phyloP scores from a whole-genome alignment of 345 rosid genomes.

The Abelmoschus esculentus region DNA sequence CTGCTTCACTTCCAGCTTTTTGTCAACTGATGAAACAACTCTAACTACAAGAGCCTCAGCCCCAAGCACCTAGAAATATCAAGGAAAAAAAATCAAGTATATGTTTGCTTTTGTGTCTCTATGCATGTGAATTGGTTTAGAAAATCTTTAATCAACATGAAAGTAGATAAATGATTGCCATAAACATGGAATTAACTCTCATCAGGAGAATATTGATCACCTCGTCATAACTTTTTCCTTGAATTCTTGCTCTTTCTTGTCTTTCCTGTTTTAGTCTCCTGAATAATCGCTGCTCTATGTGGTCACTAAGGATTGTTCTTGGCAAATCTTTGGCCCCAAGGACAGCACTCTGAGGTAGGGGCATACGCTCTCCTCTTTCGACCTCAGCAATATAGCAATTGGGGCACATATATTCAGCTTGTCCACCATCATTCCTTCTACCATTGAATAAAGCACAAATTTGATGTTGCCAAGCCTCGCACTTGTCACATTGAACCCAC shows the following conservation, averaged over 20 bases:
- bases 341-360: slow-evolving; percentile 92
- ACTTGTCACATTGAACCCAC: slow-evolving; percentile 99
- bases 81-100: slow-evolving; percentile 12
- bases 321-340: slow-evolving; percentile 99
- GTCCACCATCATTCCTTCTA: slow-evolving; percentile 97
- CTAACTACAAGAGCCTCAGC: slow-evolving; percentile 94
- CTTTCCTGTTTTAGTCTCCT: slow-evolving; percentile 72
- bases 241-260: slow-evolving; percentile 72
- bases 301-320: slow-evolving; percentile 87
- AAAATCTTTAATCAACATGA: neutral
- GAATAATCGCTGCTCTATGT: slow-evolving; percentile 82
- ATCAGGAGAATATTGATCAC: slow-evolving; percentile 30
- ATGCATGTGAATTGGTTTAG: neutral
- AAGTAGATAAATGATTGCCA: neutral
- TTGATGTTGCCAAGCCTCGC: slow-evolving; percentile 99
- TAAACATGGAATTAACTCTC: slow-evolving; percentile 3
- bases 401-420: slow-evolving; percentile 99
- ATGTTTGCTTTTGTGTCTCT: neutral
- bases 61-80: slow-evolving; percentile 62
- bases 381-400: slow-evolving; percentile 86
- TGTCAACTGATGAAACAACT: slow-evolving; percentile 99
- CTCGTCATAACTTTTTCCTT: slow-evolving; percentile 81
- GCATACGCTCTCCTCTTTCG: slow-evolving; percentile 83
- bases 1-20: slow-evolving; percentile 94
- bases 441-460: slow-evolving; percentile 98